Conservation (phyloP, 176 grass and related monocot species). For the Sorghum bicolor region Sorghum_bicolor_NCBIv3 NC_012871.2:57735001-57735500, state of each 20-base stretch:
- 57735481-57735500: neutral
- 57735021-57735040: neutral
- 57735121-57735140: neutral
- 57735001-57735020: neutral
- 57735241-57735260: neutral
- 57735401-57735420: neutral
- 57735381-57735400: neutral
- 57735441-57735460: neutral
- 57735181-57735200: neutral
- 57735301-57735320: slow-evolving; percentile 18
- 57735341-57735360: slow-evolving; percentile 14
- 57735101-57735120: neutral
- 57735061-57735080: neutral
- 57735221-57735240: too few relatives aligned
- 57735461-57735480: neutral
- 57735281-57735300: slow-evolving; percentile 51
- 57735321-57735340: slow-evolving; percentile 8
- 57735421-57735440: neutral
- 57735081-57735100: neutral
- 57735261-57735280: slow-evolving; percentile 41
- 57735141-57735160: neutral
- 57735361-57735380: neutral
- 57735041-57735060: neutral
- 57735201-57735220: neutral
- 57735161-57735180: neutral